A percentile compares a stretch with the other conserved stretches of the same genome.
Conservation (phyloP, 177 flowering plant species). For the Vitis hybrid region DNA sequence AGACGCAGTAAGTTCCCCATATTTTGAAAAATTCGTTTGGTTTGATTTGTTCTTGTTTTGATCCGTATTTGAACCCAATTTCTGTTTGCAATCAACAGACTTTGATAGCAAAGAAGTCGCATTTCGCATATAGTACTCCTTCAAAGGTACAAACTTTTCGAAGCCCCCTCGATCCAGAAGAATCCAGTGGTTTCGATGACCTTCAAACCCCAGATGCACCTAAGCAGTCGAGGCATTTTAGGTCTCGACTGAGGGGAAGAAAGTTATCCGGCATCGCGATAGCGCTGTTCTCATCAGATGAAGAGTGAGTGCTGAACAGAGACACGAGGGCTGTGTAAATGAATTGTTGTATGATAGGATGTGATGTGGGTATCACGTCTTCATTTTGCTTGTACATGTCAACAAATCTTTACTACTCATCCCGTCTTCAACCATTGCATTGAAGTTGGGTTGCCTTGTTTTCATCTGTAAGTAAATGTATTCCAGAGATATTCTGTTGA, state of each 20-base stretch:
- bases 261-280: slow-evolving; percentile 47
- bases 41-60: not conserved
- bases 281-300: slow-evolving; percentile 40
- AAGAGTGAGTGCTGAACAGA: slow-evolving; percentile 23
- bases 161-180: slow-evolving; percentile 23
- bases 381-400: slow-evolving; percentile 15
- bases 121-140: slow-evolving; percentile 67
- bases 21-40: not conserved
- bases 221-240: slow-evolving; percentile 21
- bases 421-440: not conserved
- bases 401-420: slow-evolving; percentile 9
- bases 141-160: slow-evolving; percentile 36
- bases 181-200: slow-evolving; percentile 22
- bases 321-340: not conserved
- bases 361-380: too few relatives aligned
- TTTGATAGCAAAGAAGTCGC: slow-evolving; percentile 50
- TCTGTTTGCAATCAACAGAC: slow-evolving; percentile 40
- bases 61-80: not conserved
- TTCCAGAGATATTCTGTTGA: not conserved
- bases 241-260: slow-evolving; percentile 34
- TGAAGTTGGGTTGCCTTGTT: not conserved
- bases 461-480: not conserved
- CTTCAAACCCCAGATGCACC: slow-evolving; percentile 72
- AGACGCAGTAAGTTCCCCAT: slow-evolving; percentile 62
- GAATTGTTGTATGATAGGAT: not conserved